These are phyloP conservation scores for Neurospora crassa DNA, from an alignment of 2,329 filamentous ascomycete genomes.

Conservation along the genomic window DNA sequence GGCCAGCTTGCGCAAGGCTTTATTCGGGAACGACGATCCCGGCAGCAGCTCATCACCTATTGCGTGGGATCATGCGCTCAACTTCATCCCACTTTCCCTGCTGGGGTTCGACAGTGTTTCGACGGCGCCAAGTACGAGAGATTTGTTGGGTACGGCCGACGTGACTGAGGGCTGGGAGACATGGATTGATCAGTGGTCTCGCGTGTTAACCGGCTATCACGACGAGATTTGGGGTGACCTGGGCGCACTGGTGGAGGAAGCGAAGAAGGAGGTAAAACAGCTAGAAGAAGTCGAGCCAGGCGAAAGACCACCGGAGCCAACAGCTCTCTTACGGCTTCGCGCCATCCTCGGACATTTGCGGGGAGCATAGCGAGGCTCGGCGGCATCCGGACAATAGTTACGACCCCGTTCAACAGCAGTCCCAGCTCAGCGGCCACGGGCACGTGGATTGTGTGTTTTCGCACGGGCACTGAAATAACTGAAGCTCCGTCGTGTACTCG, in stretches of 20 bases:
- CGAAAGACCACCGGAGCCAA: conserved; percentile 20
- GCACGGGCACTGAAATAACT: not conserved
- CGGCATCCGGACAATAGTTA: not conserved
- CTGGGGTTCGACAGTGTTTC: conserved; percentile 19
- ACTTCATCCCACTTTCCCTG: conserved; percentile 37
- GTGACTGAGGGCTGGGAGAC: conserved; percentile 28
- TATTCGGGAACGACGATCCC: conserved; percentile 24
- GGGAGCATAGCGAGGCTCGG: conserved; percentile 9
- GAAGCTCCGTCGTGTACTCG: not conserved
- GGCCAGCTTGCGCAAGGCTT: conserved; percentile 25
- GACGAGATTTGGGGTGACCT: conserved; percentile 64
- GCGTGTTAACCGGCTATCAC: conserved; percentile 45
- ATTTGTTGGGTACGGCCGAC: conserved; percentile 29
- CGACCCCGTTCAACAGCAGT: not conserved
- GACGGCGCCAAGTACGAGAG: conserved; percentile 9
- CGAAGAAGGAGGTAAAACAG: conserved; percentile 43
- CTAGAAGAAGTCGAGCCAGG: conserved; percentile 21
- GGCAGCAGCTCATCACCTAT: conserved; percentile 7
- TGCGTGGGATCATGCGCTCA: conserved; percentile 37
- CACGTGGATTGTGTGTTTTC: not conserved
- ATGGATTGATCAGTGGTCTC: conserved; percentile 47
- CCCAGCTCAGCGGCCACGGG: not conserved
- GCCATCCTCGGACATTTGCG: conserved; percentile 31
- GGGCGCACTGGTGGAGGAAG: conserved; percentile 43
- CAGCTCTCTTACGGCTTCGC: conserved; percentile 28